These are phyloP conservation scores for Sanghuangporus weigelae DNA, from an alignment of 1,284 basidiomycete genomes.

Conservation along the genomic window DNA sequence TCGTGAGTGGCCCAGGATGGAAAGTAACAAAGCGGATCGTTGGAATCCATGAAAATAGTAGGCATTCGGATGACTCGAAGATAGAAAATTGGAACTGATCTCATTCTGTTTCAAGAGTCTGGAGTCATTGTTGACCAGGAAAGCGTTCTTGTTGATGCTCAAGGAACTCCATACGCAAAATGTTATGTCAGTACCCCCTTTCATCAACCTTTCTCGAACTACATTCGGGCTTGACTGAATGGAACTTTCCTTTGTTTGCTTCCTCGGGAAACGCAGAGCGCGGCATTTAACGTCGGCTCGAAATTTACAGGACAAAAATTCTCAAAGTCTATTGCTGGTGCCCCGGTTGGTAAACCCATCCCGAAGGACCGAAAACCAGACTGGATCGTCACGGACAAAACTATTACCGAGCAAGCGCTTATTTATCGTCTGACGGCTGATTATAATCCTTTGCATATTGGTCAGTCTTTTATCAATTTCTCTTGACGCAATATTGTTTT, in stretches of 20 bases:
- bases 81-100: background rate
- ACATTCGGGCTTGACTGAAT: background rate
- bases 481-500: background rate
- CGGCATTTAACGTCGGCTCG: slow-evolving; percentile 70
- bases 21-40: slow-evolving; percentile 55
- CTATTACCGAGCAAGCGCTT: slow-evolving; percentile 69
- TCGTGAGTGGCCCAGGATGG: slow-evolving; percentile 63
- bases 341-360: slow-evolving; percentile 61
- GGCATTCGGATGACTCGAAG: slow-evolving; percentile 22
- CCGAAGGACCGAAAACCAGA: slow-evolving; percentile 67
- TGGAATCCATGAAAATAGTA: slow-evolving; percentile 75
- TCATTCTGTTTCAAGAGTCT: slow-evolving; percentile 42
- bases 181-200: slow-evolving; percentile 50
- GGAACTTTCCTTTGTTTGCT: background rate
- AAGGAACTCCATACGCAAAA: slow-evolving; percentile 62
- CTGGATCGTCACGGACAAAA: slow-evolving; percentile 63
- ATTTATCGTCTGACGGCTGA: slow-evolving; percentile 79
- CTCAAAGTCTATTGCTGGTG: slow-evolving; percentile 60
- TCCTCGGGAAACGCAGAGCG: slow-evolving; percentile 38
- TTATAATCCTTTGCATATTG: slow-evolving; percentile 83
- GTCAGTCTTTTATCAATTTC: slow-evolving; percentile 31
- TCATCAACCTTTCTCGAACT: background rate
- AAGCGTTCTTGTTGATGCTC: slow-evolving; percentile 53
- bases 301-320: slow-evolving; percentile 68
- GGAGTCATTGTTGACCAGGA: slow-evolving; percentile 72